Conservation (phyloP, 805 yeast species). For the Starmera caribaea region DNA sequence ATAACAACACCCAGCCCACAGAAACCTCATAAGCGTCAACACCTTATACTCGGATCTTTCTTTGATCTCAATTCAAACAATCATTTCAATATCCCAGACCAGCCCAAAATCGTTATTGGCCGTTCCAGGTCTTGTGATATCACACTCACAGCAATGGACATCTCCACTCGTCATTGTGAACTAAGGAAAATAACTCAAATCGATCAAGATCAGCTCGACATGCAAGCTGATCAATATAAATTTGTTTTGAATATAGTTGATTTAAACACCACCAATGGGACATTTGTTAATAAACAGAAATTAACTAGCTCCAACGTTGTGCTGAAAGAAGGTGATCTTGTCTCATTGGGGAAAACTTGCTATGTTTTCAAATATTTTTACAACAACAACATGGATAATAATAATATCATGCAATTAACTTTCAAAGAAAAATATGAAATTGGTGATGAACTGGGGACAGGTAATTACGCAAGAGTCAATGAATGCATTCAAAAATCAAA, state of each 20-base stretch:
- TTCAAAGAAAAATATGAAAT: slow-evolving; percentile 42
- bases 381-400: slow-evolving; percentile 8
- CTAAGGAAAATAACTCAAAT: slow-evolving; percentile 33
- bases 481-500: slow-evolving; percentile 50
- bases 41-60: too few species aligned
- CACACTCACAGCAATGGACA: slow-evolving; percentile 42
- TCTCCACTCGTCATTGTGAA: slow-evolving; percentile 58
- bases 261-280: slow-evolving; percentile 45
- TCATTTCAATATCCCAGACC: slow-evolving; percentile 21
- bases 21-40: too few species aligned
- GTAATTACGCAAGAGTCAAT: slow-evolving; percentile 76
- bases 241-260: slow-evolving; percentile 41
- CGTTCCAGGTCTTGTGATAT: slow-evolving; percentile 55
- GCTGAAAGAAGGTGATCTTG: slow-evolving; percentile 53
- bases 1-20: too few species aligned
- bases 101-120: slow-evolving; percentile 32
- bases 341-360: slow-evolving; percentile 48
- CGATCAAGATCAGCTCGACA: too few species aligned
- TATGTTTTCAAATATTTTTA: slow-evolving; percentile 37
- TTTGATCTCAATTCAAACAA: too few species aligned
- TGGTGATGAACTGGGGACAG: slow-evolving; percentile 59
- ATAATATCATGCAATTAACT: slow-evolving; percentile 20
- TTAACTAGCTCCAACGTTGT: slow-evolving; percentile 39
- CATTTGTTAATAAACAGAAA: slow-evolving; percentile 49
- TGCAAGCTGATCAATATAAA: slow-evolving; percentile 23